Percentiles rank a stretch among this genome's conserved stretches.
phyloP scores from a whole-genome alignment of 257 asterid species.

The Penstemon eatonii region DNA sequence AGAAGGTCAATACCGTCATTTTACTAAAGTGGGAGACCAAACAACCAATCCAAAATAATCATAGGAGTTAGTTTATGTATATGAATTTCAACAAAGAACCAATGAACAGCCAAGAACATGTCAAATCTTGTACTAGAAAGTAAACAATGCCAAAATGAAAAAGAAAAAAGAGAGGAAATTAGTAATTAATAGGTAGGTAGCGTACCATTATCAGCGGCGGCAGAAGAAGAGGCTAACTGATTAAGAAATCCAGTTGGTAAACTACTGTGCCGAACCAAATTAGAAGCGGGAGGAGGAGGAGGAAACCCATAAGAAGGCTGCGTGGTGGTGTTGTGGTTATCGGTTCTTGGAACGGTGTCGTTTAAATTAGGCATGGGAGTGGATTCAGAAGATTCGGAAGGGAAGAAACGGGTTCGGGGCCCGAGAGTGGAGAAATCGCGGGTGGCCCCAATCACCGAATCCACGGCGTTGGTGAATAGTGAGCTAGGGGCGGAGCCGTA shows the following conservation, averaged over 20 bases:
- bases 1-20: constrained; percentile 33
- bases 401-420: constrained; percentile 36
- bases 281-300: constrained; percentile 26
- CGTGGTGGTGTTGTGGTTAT: constrained; percentile 28
- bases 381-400: constrained; percentile 40
- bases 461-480: constrained; percentile 49
- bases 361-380: constrained; percentile 15
- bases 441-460: constrained; percentile 42
- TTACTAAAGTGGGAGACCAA: not conserved
- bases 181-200: not conserved
- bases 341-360: constrained; percentile 17
- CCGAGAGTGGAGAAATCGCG: constrained; percentile 45
- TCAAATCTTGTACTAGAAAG: not conserved
- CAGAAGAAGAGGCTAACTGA: constrained; percentile 58
- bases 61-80: not conserved
- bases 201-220: constrained; percentile 55
- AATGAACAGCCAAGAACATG: constrained; percentile 20
- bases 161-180: not conserved
- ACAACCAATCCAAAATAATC: not conserved
- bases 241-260: constrained; percentile 80
- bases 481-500: constrained; percentile 80
- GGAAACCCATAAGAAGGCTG: constrained; percentile 42
- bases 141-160: not conserved
- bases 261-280: constrained; percentile 70
- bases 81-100: constrained; percentile 19